These are phyloP conservation scores for Fusarium dimerum DNA, from an alignment of 2,329 filamentous ascomycete species.

Conservation along the genomic window DNA sequence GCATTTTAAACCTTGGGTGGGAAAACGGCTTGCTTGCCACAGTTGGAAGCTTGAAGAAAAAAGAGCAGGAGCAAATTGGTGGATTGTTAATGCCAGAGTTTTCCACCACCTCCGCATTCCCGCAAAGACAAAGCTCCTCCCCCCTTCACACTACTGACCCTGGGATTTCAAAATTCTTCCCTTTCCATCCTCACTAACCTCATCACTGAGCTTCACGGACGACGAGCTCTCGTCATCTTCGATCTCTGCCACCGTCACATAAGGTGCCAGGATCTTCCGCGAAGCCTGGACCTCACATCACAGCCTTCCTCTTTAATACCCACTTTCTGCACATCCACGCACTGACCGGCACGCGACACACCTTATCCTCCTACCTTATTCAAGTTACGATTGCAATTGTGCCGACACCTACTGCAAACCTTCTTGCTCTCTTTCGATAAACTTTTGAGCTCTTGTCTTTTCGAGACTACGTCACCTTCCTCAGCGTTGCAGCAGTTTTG, in stretches of 20 bases:
- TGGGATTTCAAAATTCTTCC: constrained; percentile 10
- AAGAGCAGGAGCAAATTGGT: constrained; percentile 13
- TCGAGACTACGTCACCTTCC: constrained; percentile 4
- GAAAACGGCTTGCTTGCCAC: too few species aligned
- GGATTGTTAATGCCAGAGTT: constrained; percentile 23
- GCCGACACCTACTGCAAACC: background rate
- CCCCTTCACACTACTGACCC: constrained; percentile 14
- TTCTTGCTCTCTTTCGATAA: background rate
- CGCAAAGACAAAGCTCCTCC: constrained; percentile 11
- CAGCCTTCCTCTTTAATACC: background rate
- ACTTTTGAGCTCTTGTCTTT: constrained; percentile 4
- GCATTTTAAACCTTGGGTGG: too few species aligned
- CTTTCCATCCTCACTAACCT: constrained; percentile 24
- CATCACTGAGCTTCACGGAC: background rate
- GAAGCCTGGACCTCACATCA: background rate
- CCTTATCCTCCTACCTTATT: constrained; percentile 3
- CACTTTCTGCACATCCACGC: constrained; percentile 5
- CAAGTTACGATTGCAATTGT: background rate
- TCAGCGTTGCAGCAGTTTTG: constrained; percentile 1
- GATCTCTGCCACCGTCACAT: background rate
- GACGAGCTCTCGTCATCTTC: background rate
- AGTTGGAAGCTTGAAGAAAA: background rate
- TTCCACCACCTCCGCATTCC: constrained; percentile 12
- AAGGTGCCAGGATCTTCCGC: background rate
- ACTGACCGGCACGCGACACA: constrained; percentile 17